phyloP scores from a whole-genome alignment of 1,139 yeast genomes.

The Citeromyces hawaiiensis region DNA sequence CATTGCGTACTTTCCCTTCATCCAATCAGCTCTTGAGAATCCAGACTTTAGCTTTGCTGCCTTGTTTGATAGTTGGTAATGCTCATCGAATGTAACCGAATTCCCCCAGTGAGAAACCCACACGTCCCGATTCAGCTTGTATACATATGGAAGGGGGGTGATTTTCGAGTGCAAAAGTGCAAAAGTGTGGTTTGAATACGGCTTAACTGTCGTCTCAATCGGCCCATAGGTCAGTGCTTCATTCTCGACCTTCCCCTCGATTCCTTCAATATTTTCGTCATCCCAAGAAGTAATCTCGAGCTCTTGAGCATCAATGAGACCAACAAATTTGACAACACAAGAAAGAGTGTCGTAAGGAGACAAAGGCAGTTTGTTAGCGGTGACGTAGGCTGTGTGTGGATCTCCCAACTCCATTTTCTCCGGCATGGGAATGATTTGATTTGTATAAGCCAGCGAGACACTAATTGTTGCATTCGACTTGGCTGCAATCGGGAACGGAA shows the following conservation, averaged over 20 bases:
- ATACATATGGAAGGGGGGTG: slow-evolving; percentile 49
- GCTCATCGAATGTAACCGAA: slow-evolving; percentile 61
- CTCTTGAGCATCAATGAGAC: slow-evolving; percentile 38
- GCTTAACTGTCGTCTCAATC: slow-evolving; percentile 20
- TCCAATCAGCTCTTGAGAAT: slow-evolving; percentile 70
- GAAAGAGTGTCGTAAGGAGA: slow-evolving; percentile 49
- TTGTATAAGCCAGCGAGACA: slow-evolving; percentile 39
- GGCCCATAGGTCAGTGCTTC: slow-evolving; percentile 47
- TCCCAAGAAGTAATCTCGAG: slow-evolving; percentile 9
- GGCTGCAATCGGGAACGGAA: slow-evolving; percentile 61
- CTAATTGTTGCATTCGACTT: slow-evolving; percentile 35
- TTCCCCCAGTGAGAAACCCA: slow-evolving; percentile 78
- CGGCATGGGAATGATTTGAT: slow-evolving; percentile 49
- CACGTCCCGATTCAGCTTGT: slow-evolving; percentile 52
- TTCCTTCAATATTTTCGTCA: slow-evolving; percentile 6
- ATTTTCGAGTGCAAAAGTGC: slow-evolving; percentile 54
- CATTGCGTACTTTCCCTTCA: slow-evolving; percentile 32
- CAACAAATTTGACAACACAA: slow-evolving; percentile 36
- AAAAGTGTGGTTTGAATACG: slow-evolving; percentile 34
- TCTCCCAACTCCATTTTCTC: slow-evolving; percentile 44
- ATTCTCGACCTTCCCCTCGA: slow-evolving; percentile 23
- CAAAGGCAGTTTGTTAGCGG: slow-evolving; percentile 41
- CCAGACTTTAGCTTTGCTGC: slow-evolving; percentile 62
- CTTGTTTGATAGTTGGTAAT: slow-evolving; percentile 64
- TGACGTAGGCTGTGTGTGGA: slow-evolving; percentile 43